A percentile compares a stretch with the other conserved stretches of the same genome.
Conservation (phyloP, 768 basidiomycete species). For the Suillus lakei region DNA sequence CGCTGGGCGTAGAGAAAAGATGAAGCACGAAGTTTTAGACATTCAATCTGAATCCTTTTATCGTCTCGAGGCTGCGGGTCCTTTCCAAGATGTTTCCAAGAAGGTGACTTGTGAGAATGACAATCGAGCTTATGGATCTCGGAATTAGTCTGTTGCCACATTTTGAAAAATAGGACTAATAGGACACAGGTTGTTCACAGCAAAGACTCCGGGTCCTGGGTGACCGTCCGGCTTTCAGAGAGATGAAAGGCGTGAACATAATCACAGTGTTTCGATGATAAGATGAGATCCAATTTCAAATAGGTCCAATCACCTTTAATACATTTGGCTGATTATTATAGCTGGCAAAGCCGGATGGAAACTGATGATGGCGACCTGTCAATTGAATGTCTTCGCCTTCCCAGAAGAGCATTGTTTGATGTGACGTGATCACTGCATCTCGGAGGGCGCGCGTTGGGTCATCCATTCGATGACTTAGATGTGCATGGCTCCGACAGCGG, state of each 20-base stretch:
- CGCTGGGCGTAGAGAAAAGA: constrained; percentile 14
- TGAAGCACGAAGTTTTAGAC: constrained; percentile 4
- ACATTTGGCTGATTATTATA: constrained; percentile 1
- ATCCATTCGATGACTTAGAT: not conserved
- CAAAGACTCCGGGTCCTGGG: constrained; percentile 19
- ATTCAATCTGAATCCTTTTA: constrained; percentile 26
- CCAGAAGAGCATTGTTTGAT: constrained; percentile 1
- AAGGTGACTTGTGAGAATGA: constrained; percentile 11
- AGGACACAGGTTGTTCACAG: constrained; percentile 18
- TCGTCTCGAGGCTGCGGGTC: constrained; percentile 14
- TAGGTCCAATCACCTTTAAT: constrained; percentile 19
- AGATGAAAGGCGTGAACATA: constrained; percentile 1
- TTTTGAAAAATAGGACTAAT: constrained; percentile 5
- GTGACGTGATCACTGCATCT: not conserved
- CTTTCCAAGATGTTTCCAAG: constrained; percentile 16
- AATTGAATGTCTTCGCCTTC: constrained; percentile 2
- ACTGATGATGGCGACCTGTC: not conserved
- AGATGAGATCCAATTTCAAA: not conserved
- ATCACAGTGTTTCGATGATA: constrained; percentile 4
- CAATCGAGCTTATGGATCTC: constrained; percentile 17
- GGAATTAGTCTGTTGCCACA: constrained; percentile 21
- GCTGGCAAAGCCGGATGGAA: not conserved
- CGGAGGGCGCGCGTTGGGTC: not conserved
- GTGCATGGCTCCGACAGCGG: constrained; percentile 16
- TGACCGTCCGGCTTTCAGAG: constrained; percentile 12